phyloP scores from a whole-genome alignment of 2,329 filamentous ascomycete genomes.

The Aureobasidium lini region DNA sequence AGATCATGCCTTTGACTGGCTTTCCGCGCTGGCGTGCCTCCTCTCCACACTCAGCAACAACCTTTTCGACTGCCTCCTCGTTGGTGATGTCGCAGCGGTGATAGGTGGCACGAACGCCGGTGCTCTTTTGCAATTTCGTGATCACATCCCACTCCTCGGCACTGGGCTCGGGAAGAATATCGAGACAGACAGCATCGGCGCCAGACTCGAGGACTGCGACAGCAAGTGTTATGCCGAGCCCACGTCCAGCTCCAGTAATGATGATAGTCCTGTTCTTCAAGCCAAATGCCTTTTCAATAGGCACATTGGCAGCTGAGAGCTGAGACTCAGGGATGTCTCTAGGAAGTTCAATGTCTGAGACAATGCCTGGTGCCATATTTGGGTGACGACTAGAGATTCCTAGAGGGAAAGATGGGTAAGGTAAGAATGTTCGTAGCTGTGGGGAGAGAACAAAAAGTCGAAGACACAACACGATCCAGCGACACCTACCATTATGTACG shows the following conservation, averaged over 20 bases:
- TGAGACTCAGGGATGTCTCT: slow-evolving; percentile 20
- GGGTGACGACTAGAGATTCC: not conserved
- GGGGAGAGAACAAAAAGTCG: not conserved
- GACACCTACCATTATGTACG: not conserved
- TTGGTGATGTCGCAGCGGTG: slow-evolving; percentile 31
- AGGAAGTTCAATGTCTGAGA: slow-evolving; percentile 21
- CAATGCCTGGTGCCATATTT: slow-evolving; percentile 21
- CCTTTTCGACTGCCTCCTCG: slow-evolving; percentile 30
- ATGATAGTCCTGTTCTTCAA: slow-evolving; percentile 64
- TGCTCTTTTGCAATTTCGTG: slow-evolving; percentile 39
- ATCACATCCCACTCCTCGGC: slow-evolving; percentile 20
- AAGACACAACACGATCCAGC: not conserved
- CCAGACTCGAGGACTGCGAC: slow-evolving; percentile 61
- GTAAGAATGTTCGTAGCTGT: not conserved
- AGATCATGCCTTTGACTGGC: slow-evolving; percentile 37
- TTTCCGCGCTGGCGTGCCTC: slow-evolving; percentile 35
- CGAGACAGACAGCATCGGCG: slow-evolving; percentile 45
- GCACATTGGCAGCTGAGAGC: slow-evolving; percentile 19
- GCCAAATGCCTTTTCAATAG: slow-evolving; percentile 11
- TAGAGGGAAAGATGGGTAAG: not conserved
- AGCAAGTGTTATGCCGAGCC: slow-evolving; percentile 60
- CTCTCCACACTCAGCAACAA: slow-evolving; percentile 26
- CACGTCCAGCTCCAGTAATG: slow-evolving; percentile 61
- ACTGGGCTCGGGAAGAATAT: slow-evolving; percentile 54
- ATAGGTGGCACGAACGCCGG: slow-evolving; percentile 49